phyloP scores from a whole-genome alignment of 73 alveolate species.

The Paramecium caudatum region DNA sequence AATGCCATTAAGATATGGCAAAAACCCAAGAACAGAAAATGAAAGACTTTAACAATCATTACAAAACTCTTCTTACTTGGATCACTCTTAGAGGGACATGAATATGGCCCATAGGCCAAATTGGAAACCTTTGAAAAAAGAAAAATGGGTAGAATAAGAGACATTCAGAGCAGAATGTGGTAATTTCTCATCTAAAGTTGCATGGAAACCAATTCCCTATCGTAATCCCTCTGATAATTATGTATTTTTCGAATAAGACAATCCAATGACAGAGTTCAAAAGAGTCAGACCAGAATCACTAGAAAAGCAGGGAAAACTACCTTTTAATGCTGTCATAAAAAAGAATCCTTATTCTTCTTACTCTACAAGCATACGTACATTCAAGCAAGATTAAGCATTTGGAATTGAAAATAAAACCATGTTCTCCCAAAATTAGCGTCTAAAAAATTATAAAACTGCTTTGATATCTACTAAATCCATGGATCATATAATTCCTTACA shows the following conservation, averaged over 20 bases:
- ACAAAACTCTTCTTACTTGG: background rate
- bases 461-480: constrained; percentile 58
- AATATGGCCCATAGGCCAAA: background rate
- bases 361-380: constrained; percentile 67
- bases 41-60: constrained; percentile 22
- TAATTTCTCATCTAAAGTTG: constrained; percentile 5
- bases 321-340: constrained; percentile 44
- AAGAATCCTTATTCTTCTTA: background rate
- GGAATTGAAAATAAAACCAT: constrained; percentile 52
- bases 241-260: constrained; percentile 4
- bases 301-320: background rate
- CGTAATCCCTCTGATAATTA: constrained; percentile 40
- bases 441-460: constrained; percentile 60
- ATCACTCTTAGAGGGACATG: constrained; percentile 35
- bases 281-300: background rate
- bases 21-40: constrained; percentile 48
- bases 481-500: constrained; percentile 70
- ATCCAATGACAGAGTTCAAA: background rate
- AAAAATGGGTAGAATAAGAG: constrained; percentile 5
- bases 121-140: constrained; percentile 20
- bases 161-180: constrained; percentile 1
- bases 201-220: constrained; percentile 23
- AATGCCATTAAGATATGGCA: constrained; percentile 59
- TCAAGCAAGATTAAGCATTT: constrained; percentile 60
- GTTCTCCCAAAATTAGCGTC: constrained; percentile 61